These are phyloP conservation scores for Schwanniomyces pseudopolymorphus DNA, from an alignment of 805 yeast species.

Conservation along the genomic window DNA sequence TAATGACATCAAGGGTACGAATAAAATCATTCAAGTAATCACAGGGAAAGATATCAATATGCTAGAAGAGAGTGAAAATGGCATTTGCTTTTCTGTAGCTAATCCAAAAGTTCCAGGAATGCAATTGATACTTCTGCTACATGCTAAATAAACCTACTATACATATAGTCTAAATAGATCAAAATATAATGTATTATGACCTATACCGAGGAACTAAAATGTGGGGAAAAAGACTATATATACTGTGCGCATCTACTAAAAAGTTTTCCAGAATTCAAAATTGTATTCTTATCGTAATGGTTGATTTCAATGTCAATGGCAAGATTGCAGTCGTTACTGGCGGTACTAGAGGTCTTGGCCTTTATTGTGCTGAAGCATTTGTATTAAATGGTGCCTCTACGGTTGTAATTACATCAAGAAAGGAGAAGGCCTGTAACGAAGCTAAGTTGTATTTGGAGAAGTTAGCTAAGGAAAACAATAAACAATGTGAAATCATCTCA, in stretches of 20 bases:
- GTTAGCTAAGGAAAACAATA: conserved; percentile 34
- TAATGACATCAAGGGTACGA: conserved; percentile 41
- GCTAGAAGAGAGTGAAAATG: conserved; percentile 17
- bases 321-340: conserved; percentile 71
- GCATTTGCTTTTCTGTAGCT: conserved; percentile 45
- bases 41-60: conserved; percentile 62
- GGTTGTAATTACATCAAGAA: conserved; percentile 65
- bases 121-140: conserved; percentile 51
- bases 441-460: conserved; percentile 45
- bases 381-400: conserved; percentile 60
- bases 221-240: conserved; percentile 1
- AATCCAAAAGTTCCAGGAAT: conserved; percentile 65
- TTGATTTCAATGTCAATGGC: conserved; percentile 51
- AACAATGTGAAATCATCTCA: conserved; percentile 31
- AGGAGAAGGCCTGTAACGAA: conserved; percentile 58
- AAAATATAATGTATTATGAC: background rate
- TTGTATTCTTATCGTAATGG: conserved; percentile 25
- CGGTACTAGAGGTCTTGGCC: conserved; percentile 75
- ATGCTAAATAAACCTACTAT: conserved; percentile 1
- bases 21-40: conserved; percentile 63
- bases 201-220: background rate
- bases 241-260: background rate
- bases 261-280: background rate
- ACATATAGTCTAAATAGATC: background rate
- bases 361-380: conserved; percentile 63